Evolutionary conservation across 208 protist species (phyloP).

Genomic region (Crithidia bombi): DNA sequence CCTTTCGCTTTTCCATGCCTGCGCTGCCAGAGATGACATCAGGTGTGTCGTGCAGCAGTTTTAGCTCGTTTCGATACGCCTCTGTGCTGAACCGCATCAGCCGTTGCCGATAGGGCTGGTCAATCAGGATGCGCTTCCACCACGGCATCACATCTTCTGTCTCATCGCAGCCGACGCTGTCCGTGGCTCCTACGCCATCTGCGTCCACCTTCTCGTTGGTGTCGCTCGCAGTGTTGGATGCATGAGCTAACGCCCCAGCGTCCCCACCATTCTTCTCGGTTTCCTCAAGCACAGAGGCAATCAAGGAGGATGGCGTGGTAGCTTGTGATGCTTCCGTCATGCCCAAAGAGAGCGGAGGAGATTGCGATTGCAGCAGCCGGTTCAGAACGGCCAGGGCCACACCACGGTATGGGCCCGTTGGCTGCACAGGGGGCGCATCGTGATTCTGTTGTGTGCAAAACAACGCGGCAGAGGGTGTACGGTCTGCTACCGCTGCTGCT

Average conservation of each 20-base stretch:
- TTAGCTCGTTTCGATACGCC: constrained; percentile 59
- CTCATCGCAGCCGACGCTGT: background rate
- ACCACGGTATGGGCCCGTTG: background rate
- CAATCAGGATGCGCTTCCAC: constrained; percentile 80
- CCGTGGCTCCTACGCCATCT: background rate
- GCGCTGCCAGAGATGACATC: constrained; percentile 42
- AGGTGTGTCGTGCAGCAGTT: constrained; percentile 46
- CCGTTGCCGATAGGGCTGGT: constrained; percentile 50
- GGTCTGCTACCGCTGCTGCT: background rate
- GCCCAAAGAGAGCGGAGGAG: background rate
- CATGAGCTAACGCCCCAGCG: background rate
- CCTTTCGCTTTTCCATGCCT: constrained; percentile 26
- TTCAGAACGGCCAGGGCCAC: constrained; percentile 13
- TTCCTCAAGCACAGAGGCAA: background rate
- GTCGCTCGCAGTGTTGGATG: too few species aligned
- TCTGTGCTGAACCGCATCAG: constrained; percentile 54
- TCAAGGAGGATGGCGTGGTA: background rate
- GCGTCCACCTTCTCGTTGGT: background rate
- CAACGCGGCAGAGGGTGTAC: too few species aligned
- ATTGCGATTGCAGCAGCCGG: background rate
- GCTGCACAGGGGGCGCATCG: background rate
- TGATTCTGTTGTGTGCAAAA: too few species aligned
- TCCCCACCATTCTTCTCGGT: background rate
- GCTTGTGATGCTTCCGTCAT: background rate
- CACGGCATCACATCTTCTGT: constrained; percentile 50